Base-by-base conservation (phyloP, 169 alveolate species). In the Plasmodium coatneyi region DNA sequence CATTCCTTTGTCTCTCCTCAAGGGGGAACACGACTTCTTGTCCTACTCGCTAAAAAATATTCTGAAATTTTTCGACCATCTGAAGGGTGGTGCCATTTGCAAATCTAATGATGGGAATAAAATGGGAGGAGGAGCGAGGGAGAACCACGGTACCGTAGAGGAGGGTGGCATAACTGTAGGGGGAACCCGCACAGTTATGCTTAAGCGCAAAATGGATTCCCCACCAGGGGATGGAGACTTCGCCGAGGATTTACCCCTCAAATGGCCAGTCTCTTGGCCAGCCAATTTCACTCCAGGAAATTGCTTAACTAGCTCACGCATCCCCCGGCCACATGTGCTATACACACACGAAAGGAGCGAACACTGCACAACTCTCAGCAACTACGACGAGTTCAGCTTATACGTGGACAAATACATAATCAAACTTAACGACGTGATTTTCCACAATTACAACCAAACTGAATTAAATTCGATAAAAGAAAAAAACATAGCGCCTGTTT, bases 371-470 rank as follows among this genome's bases (percentile, higher is more conserved):
- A 32, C 56, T 30, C 70, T 70, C 19, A 56, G 43, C 1, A 74
- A 86, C 60, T 52, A 70, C 70, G 39, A 52, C 16, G 66, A 54
- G 79, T 54, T 78, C 16, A 74, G 60, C 66, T 49, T 86, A 22
- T 86, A 76, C 46, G 30, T 86, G 25, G 84, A 86, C 43, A 86
- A 78, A 76, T 76, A 86, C 80, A 56, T 86, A 9, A 76, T 86
- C 32, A 86, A 86, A 86, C 5, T 86, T 39, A 86, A 78, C n/a
- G 93, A 86, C 76, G 70, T 76, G 56, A 56, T 86, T 74, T 86
- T 86, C 80, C 71, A 76, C 72, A 86, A 86, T 74, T 76, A 86
- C 43, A 86, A 86, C 43, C 14, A 32, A 30, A 86, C 41, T 5
- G 93, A 86, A 34, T 39, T 19, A 28, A 70, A 71, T 83, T 36